Conservation (phyloP, 192 early-diverging fungal species). For the Allomyces macrogynus region DNA sequence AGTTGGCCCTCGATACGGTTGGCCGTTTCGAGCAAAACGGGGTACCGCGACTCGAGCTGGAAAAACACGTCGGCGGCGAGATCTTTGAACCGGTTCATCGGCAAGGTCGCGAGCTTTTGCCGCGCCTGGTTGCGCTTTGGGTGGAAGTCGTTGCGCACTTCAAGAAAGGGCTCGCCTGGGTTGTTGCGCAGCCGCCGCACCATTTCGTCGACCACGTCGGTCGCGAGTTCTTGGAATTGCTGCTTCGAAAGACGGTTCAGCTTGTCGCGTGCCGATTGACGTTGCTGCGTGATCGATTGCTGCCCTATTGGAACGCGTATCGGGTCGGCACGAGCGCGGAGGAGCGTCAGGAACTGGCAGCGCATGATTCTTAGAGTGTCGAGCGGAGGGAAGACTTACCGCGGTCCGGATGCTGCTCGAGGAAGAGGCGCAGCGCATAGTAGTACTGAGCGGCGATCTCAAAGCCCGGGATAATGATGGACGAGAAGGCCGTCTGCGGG, state of each 20-base stretch:
- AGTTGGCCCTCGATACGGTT: background rate
- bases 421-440: background rate
- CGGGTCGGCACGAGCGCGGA: too few species aligned
- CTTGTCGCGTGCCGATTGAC: conserved; percentile 41
- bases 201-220: conserved; percentile 91
- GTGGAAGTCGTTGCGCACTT: conserved; percentile 71
- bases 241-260: conserved; percentile 49
- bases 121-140: conserved; percentile 90
- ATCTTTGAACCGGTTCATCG: conserved; percentile 69
- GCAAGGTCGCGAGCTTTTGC: conserved; percentile 85
- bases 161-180: conserved; percentile 51
- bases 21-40: conserved; percentile 14
- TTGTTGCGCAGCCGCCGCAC: conserved; percentile 24
- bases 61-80: conserved; percentile 73
- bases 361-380: background rate
- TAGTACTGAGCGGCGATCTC: background rate
- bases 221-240: conserved; percentile 87
- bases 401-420: background rate
- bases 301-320: too few species aligned
- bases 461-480: background rate
- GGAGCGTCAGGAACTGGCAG: background rate
- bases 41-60: conserved; percentile 46
- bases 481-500: background rate
- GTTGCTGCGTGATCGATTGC: background rate
- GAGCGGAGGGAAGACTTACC: background rate